A percentile compares a stretch with the other conserved stretches of the same genome.
Evolutionary conservation across 1,284 basidiomycete species (phyloP).

Genomic region (Coniophora puteana): DNA sequence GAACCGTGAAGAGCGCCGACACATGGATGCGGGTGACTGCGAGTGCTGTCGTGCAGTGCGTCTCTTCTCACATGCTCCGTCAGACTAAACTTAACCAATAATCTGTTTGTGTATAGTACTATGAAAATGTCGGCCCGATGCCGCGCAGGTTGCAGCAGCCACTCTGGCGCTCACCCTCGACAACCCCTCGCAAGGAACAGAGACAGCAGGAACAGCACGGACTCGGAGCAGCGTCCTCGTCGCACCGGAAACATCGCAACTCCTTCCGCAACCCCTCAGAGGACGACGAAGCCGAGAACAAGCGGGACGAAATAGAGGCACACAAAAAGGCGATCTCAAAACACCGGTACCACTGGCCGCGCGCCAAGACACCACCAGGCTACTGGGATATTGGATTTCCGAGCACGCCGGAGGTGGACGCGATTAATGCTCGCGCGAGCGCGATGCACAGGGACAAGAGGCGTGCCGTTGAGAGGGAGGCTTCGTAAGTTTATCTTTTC

Average conservation of each 20-base stretch:
- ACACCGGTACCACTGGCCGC: slow-evolving; percentile 72
- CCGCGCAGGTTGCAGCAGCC: slow-evolving; percentile 63
- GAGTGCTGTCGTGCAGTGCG: slow-evolving; percentile 80
- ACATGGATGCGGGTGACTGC: slow-evolving; percentile 78
- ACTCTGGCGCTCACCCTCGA: slow-evolving; percentile 62
- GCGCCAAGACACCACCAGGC: slow-evolving; percentile 74
- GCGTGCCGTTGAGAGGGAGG: slow-evolving; percentile 52
- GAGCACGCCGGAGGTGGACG: slow-evolving; percentile 71
- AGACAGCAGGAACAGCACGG: slow-evolving; percentile 10
- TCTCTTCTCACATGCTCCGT: slow-evolving; percentile 12
- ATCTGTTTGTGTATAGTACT: slow-evolving; percentile 58
- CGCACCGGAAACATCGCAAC: too few relatives aligned
- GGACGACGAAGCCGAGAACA: slow-evolving; percentile 24
- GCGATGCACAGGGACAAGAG: slow-evolving; percentile 67
- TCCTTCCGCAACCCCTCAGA: slow-evolving; percentile 5
- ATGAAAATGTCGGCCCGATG: slow-evolving; percentile 68
- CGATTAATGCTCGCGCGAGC: slow-evolving; percentile 70
- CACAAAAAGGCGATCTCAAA: slow-evolving; percentile 78
- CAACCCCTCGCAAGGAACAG: slow-evolving; percentile 29
- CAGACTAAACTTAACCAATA: slow-evolving; percentile 2
- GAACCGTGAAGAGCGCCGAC: slow-evolving; percentile 57
- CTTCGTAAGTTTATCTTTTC: slow-evolving; percentile 37
- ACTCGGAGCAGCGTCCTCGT: too few relatives aligned
- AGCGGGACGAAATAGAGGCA: slow-evolving; percentile 38
- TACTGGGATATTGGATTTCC: slow-evolving; percentile 92